These are phyloP conservation scores for Cylindrotheca closterium DNA, from an alignment of 108 stramenopile species.

Conservation along the genomic window DNA sequence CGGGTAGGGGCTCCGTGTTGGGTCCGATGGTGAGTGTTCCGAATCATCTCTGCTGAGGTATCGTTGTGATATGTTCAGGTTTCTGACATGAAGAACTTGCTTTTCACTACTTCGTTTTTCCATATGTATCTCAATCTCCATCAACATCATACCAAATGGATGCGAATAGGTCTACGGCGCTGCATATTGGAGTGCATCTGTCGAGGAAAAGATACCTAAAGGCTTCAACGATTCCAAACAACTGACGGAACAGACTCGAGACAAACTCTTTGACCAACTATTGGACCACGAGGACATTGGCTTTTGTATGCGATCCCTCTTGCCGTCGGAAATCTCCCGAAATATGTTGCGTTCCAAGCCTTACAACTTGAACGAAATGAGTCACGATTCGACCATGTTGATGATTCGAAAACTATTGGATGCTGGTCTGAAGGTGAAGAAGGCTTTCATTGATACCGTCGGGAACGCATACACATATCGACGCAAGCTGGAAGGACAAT, in stretches of 20 bases:
- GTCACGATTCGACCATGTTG: slow-evolving; percentile 74
- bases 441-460: slow-evolving; percentile 84
- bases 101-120: too few species aligned
- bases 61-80: too few species aligned
- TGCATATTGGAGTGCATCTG: slow-evolving; percentile 67
- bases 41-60: too few species aligned
- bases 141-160: too few species aligned
- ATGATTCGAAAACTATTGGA: slow-evolving; percentile 74
- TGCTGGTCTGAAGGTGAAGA: slow-evolving; percentile 62
- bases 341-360: slow-evolving; percentile 71
- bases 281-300: slow-evolving; percentile 60
- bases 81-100: too few species aligned
- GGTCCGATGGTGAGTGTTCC: slow-evolving; percentile 73
- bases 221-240: slow-evolving; percentile 88
- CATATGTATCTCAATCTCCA: too few species aligned
- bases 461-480: slow-evolving; percentile 72
- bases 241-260: slow-evolving; percentile 64
- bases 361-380: slow-evolving; percentile 87
- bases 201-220: slow-evolving; percentile 45
- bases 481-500: slow-evolving; percentile 61
- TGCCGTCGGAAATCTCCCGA: slow-evolving; percentile 77
- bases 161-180: slow-evolving; percentile 50
- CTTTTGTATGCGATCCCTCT: slow-evolving; percentile 66
- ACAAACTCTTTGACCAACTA: slow-evolving; percentile 47
- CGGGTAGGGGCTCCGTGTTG: slow-evolving; percentile 83